These are phyloP conservation scores for Clathrus columnatus DNA, from an alignment of 768 basidiomycete genomes.

Conservation along the genomic window DNA sequence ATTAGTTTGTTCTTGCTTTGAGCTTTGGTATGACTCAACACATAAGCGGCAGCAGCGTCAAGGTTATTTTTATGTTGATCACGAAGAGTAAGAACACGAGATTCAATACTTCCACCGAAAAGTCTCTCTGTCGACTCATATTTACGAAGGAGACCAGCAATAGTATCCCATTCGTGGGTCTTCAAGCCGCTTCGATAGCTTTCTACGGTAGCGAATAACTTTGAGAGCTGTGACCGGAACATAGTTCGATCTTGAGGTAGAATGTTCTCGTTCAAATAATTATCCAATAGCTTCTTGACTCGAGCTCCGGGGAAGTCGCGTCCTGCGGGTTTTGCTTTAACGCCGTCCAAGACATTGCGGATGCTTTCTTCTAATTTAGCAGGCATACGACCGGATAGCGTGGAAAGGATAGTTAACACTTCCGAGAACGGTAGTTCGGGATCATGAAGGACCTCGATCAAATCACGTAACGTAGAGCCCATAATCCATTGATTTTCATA, in stretches of 20 bases:
- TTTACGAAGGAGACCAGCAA: slow-evolving; percentile 66
- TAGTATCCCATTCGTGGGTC: slow-evolving; percentile 70
- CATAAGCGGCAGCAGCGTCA: slow-evolving; percentile 76
- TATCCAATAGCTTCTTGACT: slow-evolving; percentile 79
- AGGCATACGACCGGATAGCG: slow-evolving; percentile 90
- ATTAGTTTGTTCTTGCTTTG: slow-evolving; percentile 87
- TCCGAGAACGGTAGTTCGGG: slow-evolving; percentile 87
- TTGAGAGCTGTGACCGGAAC: slow-evolving; percentile 63
- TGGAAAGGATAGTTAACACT: slow-evolving; percentile 70
- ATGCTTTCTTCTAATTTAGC: slow-evolving; percentile 82
- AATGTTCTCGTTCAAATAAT: slow-evolving; percentile 73
- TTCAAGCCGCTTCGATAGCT: slow-evolving; percentile 77
- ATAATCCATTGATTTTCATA: slow-evolving; percentile 95
- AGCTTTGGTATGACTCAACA: slow-evolving; percentile 94
- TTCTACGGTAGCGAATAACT: slow-evolving; percentile 68
- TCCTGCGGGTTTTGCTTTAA: slow-evolving; percentile 61
- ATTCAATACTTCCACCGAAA: slow-evolving; percentile 91
- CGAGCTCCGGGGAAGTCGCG: slow-evolving; percentile 84
- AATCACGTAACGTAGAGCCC: slow-evolving; percentile 77
- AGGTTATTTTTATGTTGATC: slow-evolving; percentile 90
- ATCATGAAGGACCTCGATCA: slow-evolving; percentile 73
- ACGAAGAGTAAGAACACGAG: slow-evolving; percentile 79
- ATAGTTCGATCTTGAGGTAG: slow-evolving; percentile 71
- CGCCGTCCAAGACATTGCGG: slow-evolving; percentile 65
- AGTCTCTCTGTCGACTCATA: slow-evolving; percentile 86